Conservation (phyloP, 805 yeast species). For the Myxozyma udenii region DNA sequence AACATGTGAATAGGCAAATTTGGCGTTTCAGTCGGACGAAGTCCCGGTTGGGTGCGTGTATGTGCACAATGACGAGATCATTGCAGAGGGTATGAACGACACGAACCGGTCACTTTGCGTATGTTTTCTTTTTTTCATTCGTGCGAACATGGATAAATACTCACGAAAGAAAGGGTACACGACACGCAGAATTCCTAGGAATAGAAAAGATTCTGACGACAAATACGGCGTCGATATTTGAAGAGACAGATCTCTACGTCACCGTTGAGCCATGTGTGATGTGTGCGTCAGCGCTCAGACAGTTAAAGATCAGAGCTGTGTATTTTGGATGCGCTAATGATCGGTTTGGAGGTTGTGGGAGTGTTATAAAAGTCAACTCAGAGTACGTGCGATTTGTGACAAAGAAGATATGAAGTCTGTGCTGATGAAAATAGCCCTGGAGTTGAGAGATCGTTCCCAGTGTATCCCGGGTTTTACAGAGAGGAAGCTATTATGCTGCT, state of each 20-base stretch:
- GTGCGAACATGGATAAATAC: neutral
- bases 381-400: conserved; percentile 39
- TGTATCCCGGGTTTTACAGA: conserved; percentile 74
- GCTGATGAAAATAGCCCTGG: conserved; percentile 13
- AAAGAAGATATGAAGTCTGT: neutral
- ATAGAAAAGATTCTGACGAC: conserved; percentile 51
- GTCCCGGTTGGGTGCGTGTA: conserved; percentile 85
- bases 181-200: conserved; percentile 90
- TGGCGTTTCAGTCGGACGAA: conserved; percentile 64
- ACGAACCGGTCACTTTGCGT: conserved; percentile 74
- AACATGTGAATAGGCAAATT: conserved; percentile 51
- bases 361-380: conserved; percentile 61
- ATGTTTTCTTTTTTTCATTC: conserved; percentile 17
- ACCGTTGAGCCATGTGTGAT: conserved; percentile 97
- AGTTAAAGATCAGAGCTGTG: conserved; percentile 67
- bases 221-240: conserved; percentile 42
- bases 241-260: conserved; percentile 70
- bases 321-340: conserved; percentile 93
- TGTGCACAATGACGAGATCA: conserved; percentile 51
- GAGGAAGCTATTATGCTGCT: conserved; percentile 80
- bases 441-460: conserved; percentile 33
- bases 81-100: conserved; percentile 78
- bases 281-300: conserved; percentile 93
- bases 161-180: conserved; percentile 53
- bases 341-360: conserved; percentile 94